A percentile compares a stretch with the other conserved stretches of the same genome.
Conservation (phyloP, 305 asterid genomes). For the Caryopteris hybrid region DNA sequence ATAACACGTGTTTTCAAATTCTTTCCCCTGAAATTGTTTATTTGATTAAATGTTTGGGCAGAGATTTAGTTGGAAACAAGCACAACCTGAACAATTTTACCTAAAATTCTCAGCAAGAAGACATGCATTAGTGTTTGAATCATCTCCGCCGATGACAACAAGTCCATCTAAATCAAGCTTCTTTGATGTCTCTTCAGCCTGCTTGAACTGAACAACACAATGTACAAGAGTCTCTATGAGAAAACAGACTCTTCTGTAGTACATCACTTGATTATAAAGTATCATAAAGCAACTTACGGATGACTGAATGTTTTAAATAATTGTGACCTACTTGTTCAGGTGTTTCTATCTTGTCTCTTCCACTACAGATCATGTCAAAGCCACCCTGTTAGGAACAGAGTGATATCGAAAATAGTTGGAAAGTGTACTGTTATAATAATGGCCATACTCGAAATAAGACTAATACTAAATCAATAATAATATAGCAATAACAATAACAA, state of each 20-base stretch:
- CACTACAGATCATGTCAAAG: conserved; percentile 96
- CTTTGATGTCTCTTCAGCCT: conserved; percentile 85
- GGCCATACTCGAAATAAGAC: background rate
- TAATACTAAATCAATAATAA: background rate
- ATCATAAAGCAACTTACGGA: background rate
- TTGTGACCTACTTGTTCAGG: conserved; percentile 81
- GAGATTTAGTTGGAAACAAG: background rate
- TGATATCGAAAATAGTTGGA: conserved; percentile 10
- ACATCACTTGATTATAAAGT: background rate
- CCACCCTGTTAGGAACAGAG: conserved; percentile 64
- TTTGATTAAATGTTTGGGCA: background rate
- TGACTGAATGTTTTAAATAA: background rate
- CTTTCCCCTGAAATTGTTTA: conserved; percentile 52
- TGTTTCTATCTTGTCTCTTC: conserved; percentile 99
- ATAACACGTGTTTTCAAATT: conserved; percentile 83
- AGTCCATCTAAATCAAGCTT: conserved; percentile 97
- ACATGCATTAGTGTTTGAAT: conserved; percentile 97
- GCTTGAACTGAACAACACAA: conserved; percentile 63
- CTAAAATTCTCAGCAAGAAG: conserved; percentile 94
- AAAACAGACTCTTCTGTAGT: background rate
- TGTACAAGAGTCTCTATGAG: background rate
- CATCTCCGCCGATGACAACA: conserved; percentile 98
- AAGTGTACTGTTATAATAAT: background rate
- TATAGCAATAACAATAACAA: background rate
- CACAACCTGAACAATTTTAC: conserved; percentile 49